Percentiles rank a stretch among this genome's conserved stretches.
These are phyloP conservation scores for Fusarium penzigii DNA, from an alignment of 2,329 filamentous ascomycete genomes.

Conservation along the genomic window DNA sequence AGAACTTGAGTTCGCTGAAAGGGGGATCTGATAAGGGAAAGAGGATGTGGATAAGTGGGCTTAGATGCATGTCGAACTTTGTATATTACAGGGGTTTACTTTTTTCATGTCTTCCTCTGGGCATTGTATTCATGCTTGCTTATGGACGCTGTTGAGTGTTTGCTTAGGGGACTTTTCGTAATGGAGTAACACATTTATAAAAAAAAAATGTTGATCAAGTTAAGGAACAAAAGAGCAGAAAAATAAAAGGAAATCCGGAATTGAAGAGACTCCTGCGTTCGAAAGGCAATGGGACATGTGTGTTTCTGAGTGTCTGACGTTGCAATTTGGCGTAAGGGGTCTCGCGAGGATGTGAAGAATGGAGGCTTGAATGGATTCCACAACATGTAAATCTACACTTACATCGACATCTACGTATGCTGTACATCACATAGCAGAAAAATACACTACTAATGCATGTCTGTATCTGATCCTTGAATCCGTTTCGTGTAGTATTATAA, in stretches of 20 bases:
- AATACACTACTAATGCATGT: too few relatives aligned
- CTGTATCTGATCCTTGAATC: too few relatives aligned
- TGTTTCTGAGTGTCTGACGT: neutral
- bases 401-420: too few relatives aligned
- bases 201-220: neutral
- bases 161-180: neutral
- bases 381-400: neutral
- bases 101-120: neutral
- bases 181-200: neutral
- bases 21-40: neutral
- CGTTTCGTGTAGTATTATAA: neutral
- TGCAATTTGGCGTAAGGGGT: neutral
- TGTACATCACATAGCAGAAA: neutral
- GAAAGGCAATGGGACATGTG: neutral
- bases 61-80: neutral
- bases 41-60: neutral
- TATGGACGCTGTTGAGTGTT: neutral
- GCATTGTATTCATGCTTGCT: neutral
- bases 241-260: neutral
- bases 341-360: neutral
- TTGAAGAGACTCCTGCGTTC: too few relatives aligned
- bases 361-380: neutral
- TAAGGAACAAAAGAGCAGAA: neutral
- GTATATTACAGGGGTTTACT: neutral
- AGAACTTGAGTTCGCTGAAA: neutral